Conservation (phyloP, 2,329 filamentous ascomycete genomes). For the Ophiocordyceps robertsii region DNA sequence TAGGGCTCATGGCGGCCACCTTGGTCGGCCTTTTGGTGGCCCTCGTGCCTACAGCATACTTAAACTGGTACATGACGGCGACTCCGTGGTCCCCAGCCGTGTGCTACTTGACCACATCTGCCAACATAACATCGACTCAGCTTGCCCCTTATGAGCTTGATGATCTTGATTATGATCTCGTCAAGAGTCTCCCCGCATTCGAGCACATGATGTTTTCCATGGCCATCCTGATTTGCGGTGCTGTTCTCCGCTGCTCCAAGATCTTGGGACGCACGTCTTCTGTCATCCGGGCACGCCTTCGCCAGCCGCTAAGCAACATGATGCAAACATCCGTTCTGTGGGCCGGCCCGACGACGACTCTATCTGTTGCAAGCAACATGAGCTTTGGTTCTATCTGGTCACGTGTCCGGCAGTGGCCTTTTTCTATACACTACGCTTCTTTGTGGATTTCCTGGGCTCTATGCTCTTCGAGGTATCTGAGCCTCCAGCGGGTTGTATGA, state of each 20-base stretch:
- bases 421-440: background rate
- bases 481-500: no score
- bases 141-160: no score
- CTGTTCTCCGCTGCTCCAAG: background rate
- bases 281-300: background rate
- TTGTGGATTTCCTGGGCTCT: background rate
- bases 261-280: background rate
- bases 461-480: background rate
- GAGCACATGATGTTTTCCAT: background rate
- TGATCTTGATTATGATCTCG: no score
- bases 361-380: no score
- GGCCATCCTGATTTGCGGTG: background rate
- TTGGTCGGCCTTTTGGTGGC: no score
- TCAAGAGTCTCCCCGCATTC: no score
- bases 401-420: background rate
- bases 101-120: no score
- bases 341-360: background rate
- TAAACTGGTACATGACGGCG: no score
- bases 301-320: background rate
- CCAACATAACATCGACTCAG: background rate
- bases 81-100: no score
- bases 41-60: no score
- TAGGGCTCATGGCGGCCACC: no score
- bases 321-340: background rate
- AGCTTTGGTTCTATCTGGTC: background rate